Conservation (phyloP, 2,329 filamentous ascomycete species). For the Cytospora piceae region DNA sequence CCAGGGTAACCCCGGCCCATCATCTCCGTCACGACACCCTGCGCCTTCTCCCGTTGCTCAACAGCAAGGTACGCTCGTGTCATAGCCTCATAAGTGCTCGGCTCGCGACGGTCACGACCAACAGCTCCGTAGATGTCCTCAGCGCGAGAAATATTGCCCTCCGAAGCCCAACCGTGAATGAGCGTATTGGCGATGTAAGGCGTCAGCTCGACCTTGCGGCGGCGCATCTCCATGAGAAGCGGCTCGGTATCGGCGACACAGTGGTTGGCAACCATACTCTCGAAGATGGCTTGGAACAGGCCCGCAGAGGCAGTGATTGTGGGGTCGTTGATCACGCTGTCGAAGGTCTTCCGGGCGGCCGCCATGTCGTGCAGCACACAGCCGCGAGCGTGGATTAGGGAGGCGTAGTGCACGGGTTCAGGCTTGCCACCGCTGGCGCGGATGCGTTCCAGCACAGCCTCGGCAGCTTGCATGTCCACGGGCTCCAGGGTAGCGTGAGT, state of each 20-base stretch:
- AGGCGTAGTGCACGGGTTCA: slow-evolving; percentile 94
- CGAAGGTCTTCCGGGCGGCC: slow-evolving; percentile 80
- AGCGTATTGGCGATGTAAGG: slow-evolving; percentile 98
- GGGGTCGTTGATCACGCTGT: slow-evolving; percentile 72
- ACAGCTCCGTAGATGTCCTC: slow-evolving; percentile 80
- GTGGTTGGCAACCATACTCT: slow-evolving; percentile 96
- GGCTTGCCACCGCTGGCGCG: slow-evolving; percentile 73
- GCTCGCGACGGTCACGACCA: slow-evolving; percentile 78
- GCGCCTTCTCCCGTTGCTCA: slow-evolving; percentile 77
- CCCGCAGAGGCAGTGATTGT: slow-evolving; percentile 76
- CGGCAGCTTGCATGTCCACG: slow-evolving; percentile 83
- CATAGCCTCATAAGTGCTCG: slow-evolving; percentile 99
- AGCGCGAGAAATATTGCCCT: slow-evolving; percentile 79
- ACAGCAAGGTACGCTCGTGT: slow-evolving; percentile 87
- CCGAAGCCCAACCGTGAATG: slow-evolving; percentile 93
- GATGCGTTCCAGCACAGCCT: slow-evolving; percentile 80
- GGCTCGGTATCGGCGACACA: slow-evolving; percentile 75
- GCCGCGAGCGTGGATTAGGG: slow-evolving; percentile 92
- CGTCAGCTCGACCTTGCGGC: slow-evolving; percentile 78
- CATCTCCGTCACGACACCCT: slow-evolving; percentile 85
- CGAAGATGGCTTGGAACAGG: slow-evolving; percentile 95
- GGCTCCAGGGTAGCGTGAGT: slow-evolving; percentile 93
- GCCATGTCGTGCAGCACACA: slow-evolving; percentile 92
- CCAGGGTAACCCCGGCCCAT: slow-evolving; percentile 85
- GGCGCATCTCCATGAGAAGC: slow-evolving; percentile 75